Evolutionary conservation across 306 rosid genomes (phyloP).

Genomic region (Citrullus mucosospermus): DNA sequence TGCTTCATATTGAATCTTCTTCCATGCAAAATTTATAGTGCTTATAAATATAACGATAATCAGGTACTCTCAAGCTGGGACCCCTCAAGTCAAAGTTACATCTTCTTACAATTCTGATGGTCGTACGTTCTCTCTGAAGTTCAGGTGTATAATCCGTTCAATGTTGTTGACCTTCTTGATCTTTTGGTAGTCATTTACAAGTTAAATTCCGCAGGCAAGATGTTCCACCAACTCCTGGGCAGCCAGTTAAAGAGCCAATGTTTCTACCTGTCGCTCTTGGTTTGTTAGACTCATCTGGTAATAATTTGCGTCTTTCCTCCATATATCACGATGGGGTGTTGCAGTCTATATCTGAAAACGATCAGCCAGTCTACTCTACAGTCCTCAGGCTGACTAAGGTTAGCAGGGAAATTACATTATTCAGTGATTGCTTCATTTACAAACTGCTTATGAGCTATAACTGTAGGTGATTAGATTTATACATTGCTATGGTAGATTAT

Average conservation of each 20-base stretch:
- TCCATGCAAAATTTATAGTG: background rate
- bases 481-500: background rate
- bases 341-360: constrained; percentile 41
- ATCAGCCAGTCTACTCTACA: constrained; percentile 49
- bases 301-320: constrained; percentile 55
- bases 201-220: constrained; percentile 56
- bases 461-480: background rate
- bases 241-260: constrained; percentile 78
- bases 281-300: constrained; percentile 66
- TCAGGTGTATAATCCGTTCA: constrained; percentile 35
- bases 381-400: constrained; percentile 93
- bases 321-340: constrained; percentile 55
- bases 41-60: constrained; percentile 12
- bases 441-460: background rate
- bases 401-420: constrained; percentile 5
- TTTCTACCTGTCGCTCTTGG: constrained; percentile 83
- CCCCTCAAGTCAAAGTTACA: constrained; percentile 63
- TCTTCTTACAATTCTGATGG: constrained; percentile 71
- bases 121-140: constrained; percentile 55
- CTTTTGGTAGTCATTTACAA: constrained; percentile 18
- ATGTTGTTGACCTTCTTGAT: background rate
- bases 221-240: constrained; percentile 85
- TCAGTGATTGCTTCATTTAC: background rate
- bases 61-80: constrained; percentile 99
- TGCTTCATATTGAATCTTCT: constrained; percentile 13